Evolutionary conservation across 345 rosid species (phyloP).

Genomic region (Eucalyptus brandiana): DNA sequence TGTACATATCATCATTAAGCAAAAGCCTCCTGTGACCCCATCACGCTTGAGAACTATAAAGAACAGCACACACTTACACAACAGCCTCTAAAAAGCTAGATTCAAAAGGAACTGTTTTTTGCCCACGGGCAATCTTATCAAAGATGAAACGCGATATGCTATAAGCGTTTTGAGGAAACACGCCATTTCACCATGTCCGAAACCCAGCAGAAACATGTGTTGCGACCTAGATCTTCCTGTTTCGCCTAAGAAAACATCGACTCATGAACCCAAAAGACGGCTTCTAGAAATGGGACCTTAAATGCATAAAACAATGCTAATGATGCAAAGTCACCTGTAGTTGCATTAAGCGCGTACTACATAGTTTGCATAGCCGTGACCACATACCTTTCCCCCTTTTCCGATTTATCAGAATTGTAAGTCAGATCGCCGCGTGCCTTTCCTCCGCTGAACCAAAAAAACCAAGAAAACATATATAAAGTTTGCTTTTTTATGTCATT

Average conservation of each 20-base stretch:
- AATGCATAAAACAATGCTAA: neutral
- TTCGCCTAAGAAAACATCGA: neutral
- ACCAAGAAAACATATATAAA: neutral
- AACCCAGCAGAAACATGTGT: neutral
- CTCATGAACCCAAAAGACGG: neutral
- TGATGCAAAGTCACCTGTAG: neutral
- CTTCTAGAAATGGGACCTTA: neutral
- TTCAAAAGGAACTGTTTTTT: neutral
- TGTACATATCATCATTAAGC: neutral
- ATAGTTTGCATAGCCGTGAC: neutral
- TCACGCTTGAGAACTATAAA: neutral
- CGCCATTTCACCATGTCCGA: neutral
- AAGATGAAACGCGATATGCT: neutral
- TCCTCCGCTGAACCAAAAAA: neutral
- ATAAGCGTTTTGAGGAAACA: neutral
- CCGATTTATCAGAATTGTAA: neutral
- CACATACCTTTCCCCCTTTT: neutral
- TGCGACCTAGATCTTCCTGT: neutral
- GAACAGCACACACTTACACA: neutral
- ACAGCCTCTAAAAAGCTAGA: neutral
- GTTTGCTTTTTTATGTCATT: neutral
- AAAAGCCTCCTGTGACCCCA: neutral
- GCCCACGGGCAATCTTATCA: neutral
- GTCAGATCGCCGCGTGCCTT: neutral
- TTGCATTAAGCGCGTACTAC: neutral